phyloP scores from a whole-genome alignment of 2,329 filamentous ascomycete species.

The Allantophomopsis lycopodina region DNA sequence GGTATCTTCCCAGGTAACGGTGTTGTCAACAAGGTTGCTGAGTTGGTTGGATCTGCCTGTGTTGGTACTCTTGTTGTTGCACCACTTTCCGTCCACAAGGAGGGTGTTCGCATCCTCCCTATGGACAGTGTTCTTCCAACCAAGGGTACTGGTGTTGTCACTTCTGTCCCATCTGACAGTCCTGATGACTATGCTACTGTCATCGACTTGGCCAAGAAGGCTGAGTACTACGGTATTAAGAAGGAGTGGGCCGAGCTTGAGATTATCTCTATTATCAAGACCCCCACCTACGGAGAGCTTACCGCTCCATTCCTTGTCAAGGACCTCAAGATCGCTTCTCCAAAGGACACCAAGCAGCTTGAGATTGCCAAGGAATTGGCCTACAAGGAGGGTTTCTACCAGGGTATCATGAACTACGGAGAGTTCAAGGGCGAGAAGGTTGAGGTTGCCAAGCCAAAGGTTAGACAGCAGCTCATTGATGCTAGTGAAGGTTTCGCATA shows the following conservation, averaged over 20 bases:
- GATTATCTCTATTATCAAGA: constrained; percentile 79
- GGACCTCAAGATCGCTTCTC: constrained; percentile 90
- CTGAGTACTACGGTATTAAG: constrained; percentile 90
- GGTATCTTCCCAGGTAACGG: constrained; percentile 70
- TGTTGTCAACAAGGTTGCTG: constrained; percentile 58
- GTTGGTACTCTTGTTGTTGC: constrained; percentile 84
- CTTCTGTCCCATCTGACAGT: constrained; percentile 88
- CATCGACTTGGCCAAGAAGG: constrained; percentile 81
- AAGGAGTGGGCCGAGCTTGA: constrained; percentile 93
- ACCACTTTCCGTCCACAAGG: constrained; percentile 72
- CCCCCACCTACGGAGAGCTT: constrained; percentile 74
- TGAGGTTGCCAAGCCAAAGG: constrained; percentile 74
- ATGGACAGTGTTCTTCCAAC: constrained; percentile 89
- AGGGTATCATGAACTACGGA: constrained; percentile 78
- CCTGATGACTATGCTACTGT: constrained; percentile 91
- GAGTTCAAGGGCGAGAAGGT: constrained; percentile 83
- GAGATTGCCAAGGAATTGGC: constrained; percentile 90
- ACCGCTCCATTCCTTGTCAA: constrained; percentile 76
- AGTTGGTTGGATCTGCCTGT: constrained; percentile 64
- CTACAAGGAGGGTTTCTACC: constrained; percentile 96
- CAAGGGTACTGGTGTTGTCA: constrained; percentile 95
- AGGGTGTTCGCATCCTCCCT: constrained; percentile 77
- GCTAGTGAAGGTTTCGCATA: constrained; percentile 76
- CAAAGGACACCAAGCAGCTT: constrained; percentile 84
- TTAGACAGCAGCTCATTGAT: constrained; percentile 65